Evolutionary conservation across 2,329 filamentous ascomycete species (phyloP).

Genomic region (Dryadomyces sulphureus): DNA sequence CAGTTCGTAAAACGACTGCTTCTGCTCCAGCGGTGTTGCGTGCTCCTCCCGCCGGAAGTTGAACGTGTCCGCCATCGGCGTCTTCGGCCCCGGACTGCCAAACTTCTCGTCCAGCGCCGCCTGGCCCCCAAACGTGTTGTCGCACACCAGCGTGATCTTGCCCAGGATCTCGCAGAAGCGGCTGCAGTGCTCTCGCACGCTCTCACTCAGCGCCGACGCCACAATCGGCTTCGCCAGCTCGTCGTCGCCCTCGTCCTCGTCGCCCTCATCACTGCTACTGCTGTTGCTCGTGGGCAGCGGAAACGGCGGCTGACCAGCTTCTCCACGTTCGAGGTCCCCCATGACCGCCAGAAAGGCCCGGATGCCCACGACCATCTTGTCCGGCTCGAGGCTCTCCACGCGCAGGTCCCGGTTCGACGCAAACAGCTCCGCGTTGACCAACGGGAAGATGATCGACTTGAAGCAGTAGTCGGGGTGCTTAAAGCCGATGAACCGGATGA

Average conservation of each 20-base stretch:
- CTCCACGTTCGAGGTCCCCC: slow-evolving; percentile 76
- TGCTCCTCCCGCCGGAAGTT: slow-evolving; percentile 80
- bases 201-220: slow-evolving; percentile 53
- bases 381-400: slow-evolving; percentile 87
- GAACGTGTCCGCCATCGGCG: slow-evolving; percentile 87
- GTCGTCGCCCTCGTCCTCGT: not conserved
- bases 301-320: slow-evolving; percentile 66
- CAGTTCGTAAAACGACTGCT: slow-evolving; percentile 89
- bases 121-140: slow-evolving; percentile 93
- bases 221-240: slow-evolving; percentile 50
- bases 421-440: slow-evolving; percentile 89
- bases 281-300: slow-evolving; percentile 32
- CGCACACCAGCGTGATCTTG: slow-evolving; percentile 90
- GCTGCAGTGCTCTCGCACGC: slow-evolving; percentile 70
- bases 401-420: slow-evolving; percentile 59
- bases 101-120: slow-evolving; percentile 94
- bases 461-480: slow-evolving; percentile 92
- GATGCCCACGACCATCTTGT: slow-evolving; percentile 95
- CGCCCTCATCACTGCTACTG: not conserved
- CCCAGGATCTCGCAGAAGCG: slow-evolving; percentile 91
- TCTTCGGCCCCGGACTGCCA: slow-evolving; percentile 73
- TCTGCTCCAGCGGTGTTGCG: slow-evolving; percentile 59
- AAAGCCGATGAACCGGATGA: slow-evolving; percentile 88
- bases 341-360: slow-evolving; percentile 87
- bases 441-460: slow-evolving; percentile 78